These are phyloP conservation scores for Eucalyptus virginea DNA, from an alignment of 345 rosid species.

Conservation along the genomic window DNA sequence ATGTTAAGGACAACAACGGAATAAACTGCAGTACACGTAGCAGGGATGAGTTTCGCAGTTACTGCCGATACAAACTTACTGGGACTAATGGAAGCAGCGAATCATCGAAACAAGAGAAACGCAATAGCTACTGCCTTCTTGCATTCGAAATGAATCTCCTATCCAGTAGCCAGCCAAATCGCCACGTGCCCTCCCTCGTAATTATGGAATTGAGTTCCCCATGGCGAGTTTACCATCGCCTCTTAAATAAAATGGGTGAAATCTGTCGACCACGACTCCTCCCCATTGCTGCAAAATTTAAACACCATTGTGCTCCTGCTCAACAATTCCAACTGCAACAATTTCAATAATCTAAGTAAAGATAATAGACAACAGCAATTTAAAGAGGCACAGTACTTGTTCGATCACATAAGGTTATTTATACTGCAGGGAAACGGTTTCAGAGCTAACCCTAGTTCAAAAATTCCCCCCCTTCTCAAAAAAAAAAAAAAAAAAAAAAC, in stretches of 20 bases:
- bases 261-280: neutral
- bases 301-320: neutral
- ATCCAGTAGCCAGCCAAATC: neutral
- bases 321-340: neutral
- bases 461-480: too few relatives aligned
- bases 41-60: neutral
- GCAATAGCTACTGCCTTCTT: neutral
- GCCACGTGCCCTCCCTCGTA: accelerated
- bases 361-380: accelerated
- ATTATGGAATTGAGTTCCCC: neutral
- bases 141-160: neutral
- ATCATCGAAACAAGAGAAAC: neutral
- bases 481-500: too few relatives aligned
- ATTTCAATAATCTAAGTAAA: neutral
- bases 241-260: neutral
- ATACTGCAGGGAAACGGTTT: too few relatives aligned
- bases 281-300: neutral
- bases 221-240: neutral
- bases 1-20: neutral
- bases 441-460: too few relatives aligned
- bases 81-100: neutral
- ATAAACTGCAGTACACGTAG: neutral
- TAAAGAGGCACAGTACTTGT: too few relatives aligned
- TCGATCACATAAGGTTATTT: too few relatives aligned
- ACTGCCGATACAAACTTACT: neutral